Evolutionary conservation across 2,329 filamentous ascomycete species (phyloP).

Genomic region (Alternaria ventricosa): DNA sequence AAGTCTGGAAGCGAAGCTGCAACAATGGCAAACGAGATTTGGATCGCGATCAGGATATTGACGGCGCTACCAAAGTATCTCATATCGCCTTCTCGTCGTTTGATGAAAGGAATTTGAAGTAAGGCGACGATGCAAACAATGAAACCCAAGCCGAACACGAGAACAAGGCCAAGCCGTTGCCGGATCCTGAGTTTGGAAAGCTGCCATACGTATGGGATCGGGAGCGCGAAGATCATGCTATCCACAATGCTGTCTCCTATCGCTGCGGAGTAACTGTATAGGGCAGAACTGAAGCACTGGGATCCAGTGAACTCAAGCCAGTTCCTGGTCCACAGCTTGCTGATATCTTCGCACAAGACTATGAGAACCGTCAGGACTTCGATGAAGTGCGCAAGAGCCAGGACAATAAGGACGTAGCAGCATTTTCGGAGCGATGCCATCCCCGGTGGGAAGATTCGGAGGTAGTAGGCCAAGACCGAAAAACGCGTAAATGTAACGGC

Average conservation of each 20-base stretch:
- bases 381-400: constrained; percentile 26
- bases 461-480: constrained; percentile 45
- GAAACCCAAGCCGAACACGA: constrained; percentile 35
- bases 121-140: constrained; percentile 36
- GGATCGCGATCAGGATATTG: constrained; percentile 36
- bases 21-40: constrained; percentile 34
- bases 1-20: constrained; percentile 37
- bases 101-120: constrained; percentile 37
- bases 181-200: constrained; percentile 27
- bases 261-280: constrained; percentile 36
- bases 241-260: constrained; percentile 36
- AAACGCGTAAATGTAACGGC: constrained; percentile 43
- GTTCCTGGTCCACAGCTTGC: constrained; percentile 29
- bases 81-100: constrained; percentile 21
- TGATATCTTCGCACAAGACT: constrained; percentile 30
- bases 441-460: constrained; percentile 43
- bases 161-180: constrained; percentile 29
- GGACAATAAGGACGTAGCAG: constrained; percentile 24
- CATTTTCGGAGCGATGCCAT: constrained; percentile 23
- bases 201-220: constrained; percentile 33
- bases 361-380: constrained; percentile 32
- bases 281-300: constrained; percentile 33
- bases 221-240: constrained; percentile 34
- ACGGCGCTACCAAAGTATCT: constrained; percentile 35
- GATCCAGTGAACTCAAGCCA: constrained; percentile 30